Evolutionary conservation across 1,284 basidiomycete genomes (phyloP).

Genomic region (Melampsora americana): DNA sequence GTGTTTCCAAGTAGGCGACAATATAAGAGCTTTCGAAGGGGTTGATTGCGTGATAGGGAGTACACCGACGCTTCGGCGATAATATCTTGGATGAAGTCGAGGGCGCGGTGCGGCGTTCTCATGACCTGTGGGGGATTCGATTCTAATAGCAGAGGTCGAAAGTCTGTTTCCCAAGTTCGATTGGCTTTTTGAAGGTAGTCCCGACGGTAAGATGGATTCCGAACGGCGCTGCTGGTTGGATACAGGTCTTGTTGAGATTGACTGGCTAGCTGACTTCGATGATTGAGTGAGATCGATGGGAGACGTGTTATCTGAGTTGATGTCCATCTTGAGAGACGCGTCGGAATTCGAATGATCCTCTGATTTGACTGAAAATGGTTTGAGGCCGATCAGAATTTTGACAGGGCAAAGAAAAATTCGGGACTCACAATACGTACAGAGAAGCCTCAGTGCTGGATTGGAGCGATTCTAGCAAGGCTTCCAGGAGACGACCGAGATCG

Average conservation of each 20-base stretch:
- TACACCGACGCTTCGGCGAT: not conserved
- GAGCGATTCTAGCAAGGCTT: not conserved
- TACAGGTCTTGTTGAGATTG: not conserved
- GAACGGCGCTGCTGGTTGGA: not conserved
- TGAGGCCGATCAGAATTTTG: not conserved
- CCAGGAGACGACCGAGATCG: not conserved
- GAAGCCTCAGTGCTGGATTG: not conserved
- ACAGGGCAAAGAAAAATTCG: not conserved
- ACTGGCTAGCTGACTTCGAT: not conserved
- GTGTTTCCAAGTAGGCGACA: not conserved
- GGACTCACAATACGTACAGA: not conserved
- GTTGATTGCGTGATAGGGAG: constrained; percentile 2
- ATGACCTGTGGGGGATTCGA: not conserved
- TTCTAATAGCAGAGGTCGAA: not conserved
- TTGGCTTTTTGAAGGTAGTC: not conserved
- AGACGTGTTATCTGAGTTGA: not conserved
- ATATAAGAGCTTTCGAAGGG: not conserved
- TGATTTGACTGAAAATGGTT: not conserved
- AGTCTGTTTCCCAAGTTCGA: not conserved
- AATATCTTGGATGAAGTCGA: not conserved
- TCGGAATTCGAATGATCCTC: not conserved
- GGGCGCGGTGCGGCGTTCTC: not conserved
- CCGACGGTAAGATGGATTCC: not conserved
- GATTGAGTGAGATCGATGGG: not conserved
- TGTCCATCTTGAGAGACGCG: not conserved